Percentiles rank a stretch among this genome's conserved stretches.
These are phyloP conservation scores for Halophytophthora batemanensis DNA, from an alignment of 352 stramenopile genomes.

Conservation along the genomic window DNA sequence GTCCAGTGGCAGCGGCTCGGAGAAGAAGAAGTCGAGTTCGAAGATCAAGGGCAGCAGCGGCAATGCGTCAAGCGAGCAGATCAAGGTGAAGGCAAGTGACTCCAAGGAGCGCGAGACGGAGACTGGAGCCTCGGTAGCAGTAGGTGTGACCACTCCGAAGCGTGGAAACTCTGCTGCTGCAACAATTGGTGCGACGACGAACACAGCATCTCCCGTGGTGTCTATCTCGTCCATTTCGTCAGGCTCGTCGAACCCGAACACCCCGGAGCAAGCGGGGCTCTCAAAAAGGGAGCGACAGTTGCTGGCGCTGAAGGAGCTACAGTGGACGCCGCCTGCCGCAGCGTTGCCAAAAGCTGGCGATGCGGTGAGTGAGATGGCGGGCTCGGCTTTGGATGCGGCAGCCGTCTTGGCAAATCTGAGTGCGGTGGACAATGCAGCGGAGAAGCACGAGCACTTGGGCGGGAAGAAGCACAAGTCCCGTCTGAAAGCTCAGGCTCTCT, in stretches of 20 bases:
- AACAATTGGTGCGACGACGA: slow-evolving; percentile 9
- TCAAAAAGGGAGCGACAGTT: slow-evolving; percentile 36
- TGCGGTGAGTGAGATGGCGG: slow-evolving; percentile 11
- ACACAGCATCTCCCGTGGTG: slow-evolving; percentile 58
- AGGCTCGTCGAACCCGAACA: slow-evolving; percentile 62
- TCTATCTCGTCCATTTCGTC: slow-evolving; percentile 67
- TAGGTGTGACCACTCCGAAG: slow-evolving; percentile 38
- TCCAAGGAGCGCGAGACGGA: neutral
- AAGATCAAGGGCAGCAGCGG: slow-evolving; percentile 13
- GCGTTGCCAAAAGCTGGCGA: slow-evolving; percentile 3
- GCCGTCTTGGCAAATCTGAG: slow-evolving; percentile 20
- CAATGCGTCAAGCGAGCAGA: slow-evolving; percentile 1
- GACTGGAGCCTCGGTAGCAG: no score
- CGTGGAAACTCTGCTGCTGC: slow-evolving; percentile 2
- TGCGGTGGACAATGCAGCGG: slow-evolving; percentile 11
- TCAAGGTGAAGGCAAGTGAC: neutral
- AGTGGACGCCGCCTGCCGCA: slow-evolving; percentile 44
- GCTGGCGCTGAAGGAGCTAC: slow-evolving; percentile 43
- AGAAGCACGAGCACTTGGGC: slow-evolving; percentile 7
- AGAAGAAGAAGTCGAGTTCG: slow-evolving; percentile 9
- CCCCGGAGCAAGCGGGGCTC: slow-evolving; percentile 39
- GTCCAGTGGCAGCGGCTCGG: neutral
- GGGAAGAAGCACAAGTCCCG: slow-evolving; percentile 22
- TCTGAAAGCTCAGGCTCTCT: slow-evolving; percentile 35
- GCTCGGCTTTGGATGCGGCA: slow-evolving; percentile 17